Percentiles rank a stretch among this genome's conserved stretches.
Evolutionary conservation across 345 rosid species (phyloP).

Genomic region (Stellera chamaejasme): DNA sequence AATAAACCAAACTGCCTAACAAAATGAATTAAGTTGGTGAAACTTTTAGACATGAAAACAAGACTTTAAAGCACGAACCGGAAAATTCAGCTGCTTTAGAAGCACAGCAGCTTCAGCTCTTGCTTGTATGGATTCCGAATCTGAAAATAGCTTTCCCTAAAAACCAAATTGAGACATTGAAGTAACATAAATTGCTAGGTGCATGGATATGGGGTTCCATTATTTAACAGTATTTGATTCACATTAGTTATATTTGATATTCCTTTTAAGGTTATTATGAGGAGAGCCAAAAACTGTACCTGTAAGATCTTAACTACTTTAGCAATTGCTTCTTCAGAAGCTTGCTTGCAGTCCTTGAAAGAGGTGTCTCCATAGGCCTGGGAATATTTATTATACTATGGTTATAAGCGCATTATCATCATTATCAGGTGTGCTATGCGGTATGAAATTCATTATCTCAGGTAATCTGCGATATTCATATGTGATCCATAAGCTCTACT

Average conservation of each 20-base stretch:
- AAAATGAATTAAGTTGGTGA: constrained; percentile 1
- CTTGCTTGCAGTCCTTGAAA: constrained; percentile 83
- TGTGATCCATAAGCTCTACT: too few species aligned
- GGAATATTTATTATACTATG: constrained; percentile 9
- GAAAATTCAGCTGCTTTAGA: constrained; percentile 81
- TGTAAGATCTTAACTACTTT: constrained; percentile 58
- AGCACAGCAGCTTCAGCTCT: constrained; percentile 95
- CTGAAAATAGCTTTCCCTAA: constrained; percentile 76
- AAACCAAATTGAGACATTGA: constrained; percentile 1
- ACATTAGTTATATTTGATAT: neutral
- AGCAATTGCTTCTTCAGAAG: constrained; percentile 85
- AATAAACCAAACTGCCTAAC: neutral
- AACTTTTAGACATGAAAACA: neutral
- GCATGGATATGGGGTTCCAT: too few species aligned
- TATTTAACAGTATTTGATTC: neutral
- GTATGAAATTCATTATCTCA: neutral
- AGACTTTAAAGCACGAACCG: constrained; percentile 43
- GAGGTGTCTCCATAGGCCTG: constrained; percentile 90
- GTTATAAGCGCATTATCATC: too few species aligned
- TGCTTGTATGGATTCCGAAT: constrained; percentile 78
- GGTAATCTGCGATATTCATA: neutral
- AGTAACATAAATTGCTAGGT: neutral
- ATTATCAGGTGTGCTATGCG: neutral
- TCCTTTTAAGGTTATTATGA: neutral
- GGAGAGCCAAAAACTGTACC: constrained; percentile 27